A percentile compares a stretch with the other conserved stretches of the same genome.
These are phyloP conservation scores for Parmelia sp. DNA, from an alignment of 495 filamentous ascomycete species.

Conservation along the genomic window DNA sequence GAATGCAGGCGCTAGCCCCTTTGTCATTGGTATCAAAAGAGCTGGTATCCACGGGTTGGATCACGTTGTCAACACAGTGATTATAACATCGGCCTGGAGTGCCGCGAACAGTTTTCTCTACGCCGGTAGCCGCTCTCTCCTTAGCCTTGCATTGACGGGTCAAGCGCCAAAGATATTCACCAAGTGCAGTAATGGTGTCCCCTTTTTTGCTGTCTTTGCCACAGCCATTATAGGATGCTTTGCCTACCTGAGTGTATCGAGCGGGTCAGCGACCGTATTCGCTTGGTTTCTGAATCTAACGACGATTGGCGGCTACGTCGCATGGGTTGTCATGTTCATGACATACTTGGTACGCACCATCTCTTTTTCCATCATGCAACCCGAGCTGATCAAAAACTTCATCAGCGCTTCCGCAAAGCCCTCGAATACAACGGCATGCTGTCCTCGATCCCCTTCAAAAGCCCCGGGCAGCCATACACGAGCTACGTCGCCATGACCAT, in stretches of 20 bases:
- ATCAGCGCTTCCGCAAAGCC: slow-evolving; percentile 43
- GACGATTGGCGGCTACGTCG: slow-evolving; percentile 65
- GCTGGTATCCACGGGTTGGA: slow-evolving; percentile 49
- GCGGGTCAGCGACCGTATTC: slow-evolving; percentile 63
- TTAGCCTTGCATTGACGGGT: slow-evolving; percentile 67
- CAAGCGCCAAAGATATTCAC: slow-evolving; percentile 69
- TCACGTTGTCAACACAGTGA: slow-evolving; percentile 56
- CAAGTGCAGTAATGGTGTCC: slow-evolving; percentile 66
- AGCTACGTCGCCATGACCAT: slow-evolving; percentile 26
- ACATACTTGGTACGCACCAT: slow-evolving; percentile 30
- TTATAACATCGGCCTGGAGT: slow-evolving; percentile 73
- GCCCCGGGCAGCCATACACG: slow-evolving; percentile 25
- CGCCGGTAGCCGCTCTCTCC: slow-evolving; percentile 77
- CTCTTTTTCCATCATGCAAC: neutral
- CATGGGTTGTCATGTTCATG: slow-evolving; percentile 33
- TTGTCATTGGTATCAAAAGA: slow-evolving; percentile 53
- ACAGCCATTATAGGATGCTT: slow-evolving; percentile 59
- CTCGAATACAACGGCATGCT: slow-evolving; percentile 37
- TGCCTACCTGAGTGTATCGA: slow-evolving; percentile 72
- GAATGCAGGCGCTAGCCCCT: slow-evolving; percentile 50
- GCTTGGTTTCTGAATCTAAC: slow-evolving; percentile 80
- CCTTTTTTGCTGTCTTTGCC: slow-evolving; percentile 58
- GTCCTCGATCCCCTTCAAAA: slow-evolving; percentile 22
- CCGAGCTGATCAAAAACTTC: neutral
- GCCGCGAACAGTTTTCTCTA: slow-evolving; percentile 70